A percentile compares a stretch with the other conserved stretches of the same genome.
These are phyloP conservation scores for Blastocystis sp. DNA, from an alignment of 352 stramenopile species.

Conservation along the genomic window DNA sequence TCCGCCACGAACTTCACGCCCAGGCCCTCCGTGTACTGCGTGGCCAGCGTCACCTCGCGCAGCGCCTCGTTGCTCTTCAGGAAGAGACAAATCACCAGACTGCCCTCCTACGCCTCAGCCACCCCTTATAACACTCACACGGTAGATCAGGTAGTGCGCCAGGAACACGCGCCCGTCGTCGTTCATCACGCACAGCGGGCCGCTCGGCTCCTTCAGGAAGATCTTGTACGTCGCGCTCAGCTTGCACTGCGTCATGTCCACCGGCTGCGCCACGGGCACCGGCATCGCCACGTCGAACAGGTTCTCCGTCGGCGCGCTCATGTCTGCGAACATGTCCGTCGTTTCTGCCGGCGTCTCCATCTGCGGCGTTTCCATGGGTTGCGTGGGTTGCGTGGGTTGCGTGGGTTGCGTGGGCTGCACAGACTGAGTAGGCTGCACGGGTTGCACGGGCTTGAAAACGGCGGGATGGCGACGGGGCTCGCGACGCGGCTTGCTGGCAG, in stretches of 20 bases:
- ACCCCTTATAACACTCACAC: neutral
- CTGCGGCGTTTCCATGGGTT: too few relatives aligned
- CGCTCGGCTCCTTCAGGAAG: conserved; percentile 45
- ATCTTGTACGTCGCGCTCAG: conserved; percentile 57
- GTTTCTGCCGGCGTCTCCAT: neutral
- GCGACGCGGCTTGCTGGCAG: neutral
- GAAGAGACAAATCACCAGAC: conserved; percentile 38
- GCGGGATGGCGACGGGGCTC: neutral
- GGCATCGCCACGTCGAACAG: conserved; percentile 45
- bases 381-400: too few relatives aligned
- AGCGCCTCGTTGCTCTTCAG: conserved; percentile 39
- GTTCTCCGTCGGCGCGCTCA: conserved; percentile 15
- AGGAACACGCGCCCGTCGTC: neutral
- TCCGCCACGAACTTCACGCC: conserved; percentile 30
- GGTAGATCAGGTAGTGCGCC: conserved; percentile 36
- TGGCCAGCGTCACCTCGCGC: neutral
- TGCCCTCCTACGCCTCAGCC: conserved; percentile 40
- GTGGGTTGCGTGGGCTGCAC: too few relatives aligned
- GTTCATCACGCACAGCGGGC: neutral
- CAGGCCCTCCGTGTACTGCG: conserved; percentile 21
- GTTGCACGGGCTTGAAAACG: conserved; percentile 1
- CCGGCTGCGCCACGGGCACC: neutral
- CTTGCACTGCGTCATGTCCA: conserved; percentile 53
- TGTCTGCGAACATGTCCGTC: conserved; percentile 36
- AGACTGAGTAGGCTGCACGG: neutral